Conservation (phyloP, 2,329 filamentous ascomycete genomes). For the Didymella exigua region DNA sequence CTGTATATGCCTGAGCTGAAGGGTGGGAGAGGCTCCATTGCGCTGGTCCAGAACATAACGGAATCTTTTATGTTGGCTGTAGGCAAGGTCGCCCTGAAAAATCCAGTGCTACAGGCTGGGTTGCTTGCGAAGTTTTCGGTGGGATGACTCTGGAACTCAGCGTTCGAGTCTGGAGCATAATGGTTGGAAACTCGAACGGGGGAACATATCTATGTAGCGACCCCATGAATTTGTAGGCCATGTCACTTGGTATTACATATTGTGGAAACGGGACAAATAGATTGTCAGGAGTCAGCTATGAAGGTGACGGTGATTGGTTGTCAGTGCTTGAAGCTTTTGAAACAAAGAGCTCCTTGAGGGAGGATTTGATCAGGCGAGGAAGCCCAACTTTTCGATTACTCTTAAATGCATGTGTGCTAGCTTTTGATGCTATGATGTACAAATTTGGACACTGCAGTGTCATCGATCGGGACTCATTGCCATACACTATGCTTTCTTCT, state of each 20-base stretch:
- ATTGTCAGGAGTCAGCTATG: background rate
- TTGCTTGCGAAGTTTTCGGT: background rate
- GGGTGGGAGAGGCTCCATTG: background rate
- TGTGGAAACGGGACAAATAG: background rate
- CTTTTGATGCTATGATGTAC: slow-evolving; percentile 1
- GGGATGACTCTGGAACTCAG: too few species aligned
- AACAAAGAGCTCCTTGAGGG: background rate
- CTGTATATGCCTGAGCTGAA: background rate
- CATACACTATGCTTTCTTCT: background rate
- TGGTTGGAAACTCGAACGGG: background rate
- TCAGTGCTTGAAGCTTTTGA: background rate
- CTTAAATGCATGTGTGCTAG: background rate
- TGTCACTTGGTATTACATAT: background rate
- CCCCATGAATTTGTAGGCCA: background rate
- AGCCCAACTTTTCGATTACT: background rate
- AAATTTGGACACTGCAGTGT: background rate
- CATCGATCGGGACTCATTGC: background rate
- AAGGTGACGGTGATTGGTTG: background rate
- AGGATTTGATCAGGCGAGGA: background rate
- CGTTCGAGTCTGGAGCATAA: background rate
- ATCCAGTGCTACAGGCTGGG: background rate
- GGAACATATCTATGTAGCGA: background rate
- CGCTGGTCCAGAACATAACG: background rate
- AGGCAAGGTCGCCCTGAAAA: background rate
- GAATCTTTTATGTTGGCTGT: background rate